phyloP scores from a whole-genome alignment of 2,329 filamentous ascomycete genomes.

The Botryotinia narcissicola region DNA sequence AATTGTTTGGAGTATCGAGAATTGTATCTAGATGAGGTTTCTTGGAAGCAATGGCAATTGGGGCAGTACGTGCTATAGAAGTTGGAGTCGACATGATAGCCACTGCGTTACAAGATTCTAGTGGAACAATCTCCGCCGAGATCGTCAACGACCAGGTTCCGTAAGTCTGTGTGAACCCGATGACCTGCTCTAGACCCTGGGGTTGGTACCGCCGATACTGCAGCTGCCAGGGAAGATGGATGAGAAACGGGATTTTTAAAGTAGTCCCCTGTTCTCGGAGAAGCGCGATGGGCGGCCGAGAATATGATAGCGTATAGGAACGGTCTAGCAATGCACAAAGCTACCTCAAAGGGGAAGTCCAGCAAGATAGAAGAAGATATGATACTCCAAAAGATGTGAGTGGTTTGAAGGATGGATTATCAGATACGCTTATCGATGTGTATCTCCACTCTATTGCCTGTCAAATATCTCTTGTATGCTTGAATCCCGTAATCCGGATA shows the following conservation, averaged over 20 bases:
- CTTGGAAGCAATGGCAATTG: constrained; percentile 65
- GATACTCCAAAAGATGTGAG: constrained; percentile 12
- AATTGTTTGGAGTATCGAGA: constrained; percentile 27
- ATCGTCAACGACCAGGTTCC: constrained; percentile 21
- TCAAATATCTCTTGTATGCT: constrained; percentile 11
- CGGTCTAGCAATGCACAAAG: not conserved
- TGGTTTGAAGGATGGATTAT: not conserved
- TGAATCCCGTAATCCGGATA: constrained; percentile 8
- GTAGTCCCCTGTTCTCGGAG: constrained; percentile 31
- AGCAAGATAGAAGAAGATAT: constrained; percentile 9
- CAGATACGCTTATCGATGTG: constrained; percentile 15
- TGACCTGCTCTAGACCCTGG: constrained; percentile 31
- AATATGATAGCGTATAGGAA: constrained; percentile 6
- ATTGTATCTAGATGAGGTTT: constrained; percentile 43
- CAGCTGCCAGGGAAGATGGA: constrained; percentile 26
- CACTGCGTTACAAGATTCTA: constrained; percentile 32
- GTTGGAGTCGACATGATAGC: constrained; percentile 45
- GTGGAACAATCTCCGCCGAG: constrained; percentile 5
- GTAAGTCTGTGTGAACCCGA: constrained; percentile 32
- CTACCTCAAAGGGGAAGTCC: constrained; percentile 18
- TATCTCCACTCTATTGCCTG: constrained; percentile 18
- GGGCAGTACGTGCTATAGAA: constrained; percentile 58
- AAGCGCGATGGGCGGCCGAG: constrained; percentile 28
- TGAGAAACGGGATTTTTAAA: constrained; percentile 23
- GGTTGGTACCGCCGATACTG: constrained; percentile 32